Evolutionary conservation across 345 rosid genomes (phyloP).

Genomic region (Camelina neglecta): DNA sequence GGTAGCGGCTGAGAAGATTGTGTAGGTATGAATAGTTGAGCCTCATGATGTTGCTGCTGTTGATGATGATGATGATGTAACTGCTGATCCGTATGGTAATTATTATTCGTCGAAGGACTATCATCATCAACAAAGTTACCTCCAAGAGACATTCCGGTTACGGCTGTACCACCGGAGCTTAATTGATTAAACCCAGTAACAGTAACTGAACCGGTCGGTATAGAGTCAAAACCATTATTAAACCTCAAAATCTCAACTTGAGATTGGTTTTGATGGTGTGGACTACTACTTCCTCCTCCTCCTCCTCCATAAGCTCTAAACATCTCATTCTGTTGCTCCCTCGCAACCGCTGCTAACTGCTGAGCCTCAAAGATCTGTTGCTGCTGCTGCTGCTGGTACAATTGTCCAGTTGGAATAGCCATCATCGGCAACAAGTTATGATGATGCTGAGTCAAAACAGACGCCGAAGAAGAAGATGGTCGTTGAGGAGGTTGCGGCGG

Average conservation of each 20-base stretch:
- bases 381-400: constrained; percentile 38
- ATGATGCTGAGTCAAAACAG: constrained; percentile 37
- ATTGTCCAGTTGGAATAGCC: constrained; percentile 47
- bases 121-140: constrained; percentile 41
- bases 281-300: constrained; percentile 42
- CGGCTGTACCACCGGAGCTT: constrained; percentile 26
- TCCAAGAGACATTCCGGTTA: constrained; percentile 54
- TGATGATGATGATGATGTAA: constrained; percentile 41
- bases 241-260: constrained; percentile 59
- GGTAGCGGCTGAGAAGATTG: constrained; percentile 44
- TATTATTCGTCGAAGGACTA: constrained; percentile 28
- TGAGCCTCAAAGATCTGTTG: constrained; percentile 70
- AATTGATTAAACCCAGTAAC: constrained; percentile 53
- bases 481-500: constrained; percentile 48
- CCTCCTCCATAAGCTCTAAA: constrained; percentile 54
- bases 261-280: constrained; percentile 51
- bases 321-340: constrained; percentile 72
- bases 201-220: constrained; percentile 47
- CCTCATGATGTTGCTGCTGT: constrained; percentile 27
- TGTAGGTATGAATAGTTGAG: constrained; percentile 39
- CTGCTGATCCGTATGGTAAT: constrained; percentile 55
- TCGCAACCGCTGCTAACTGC: constrained; percentile 57
- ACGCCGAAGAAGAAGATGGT: constrained; percentile 39
- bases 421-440: constrained; percentile 53
- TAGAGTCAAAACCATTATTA: constrained; percentile 46